These are phyloP conservation scores for Eucalyptus marginata DNA, from an alignment of 345 rosid genomes.

Conservation along the genomic window DNA sequence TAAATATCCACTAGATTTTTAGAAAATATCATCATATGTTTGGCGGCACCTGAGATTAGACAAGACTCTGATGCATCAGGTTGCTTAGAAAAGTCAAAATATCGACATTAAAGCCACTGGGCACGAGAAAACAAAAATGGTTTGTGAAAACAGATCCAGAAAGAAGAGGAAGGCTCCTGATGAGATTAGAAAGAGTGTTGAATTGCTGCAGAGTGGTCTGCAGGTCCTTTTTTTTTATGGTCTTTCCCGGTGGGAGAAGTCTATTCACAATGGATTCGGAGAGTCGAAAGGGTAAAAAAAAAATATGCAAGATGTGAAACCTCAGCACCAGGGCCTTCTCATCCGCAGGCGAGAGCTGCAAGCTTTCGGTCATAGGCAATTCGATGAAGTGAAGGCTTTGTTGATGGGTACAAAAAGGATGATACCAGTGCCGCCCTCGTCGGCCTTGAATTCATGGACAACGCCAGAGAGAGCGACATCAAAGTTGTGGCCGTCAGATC, in stretches of 20 bases:
- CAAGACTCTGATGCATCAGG: conserved; percentile 28
- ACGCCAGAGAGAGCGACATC: too few species aligned
- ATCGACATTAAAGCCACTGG: not conserved
- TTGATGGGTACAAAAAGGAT: too few species aligned
- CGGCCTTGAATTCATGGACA: too few species aligned
- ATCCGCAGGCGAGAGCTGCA: too few species aligned
- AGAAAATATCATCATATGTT: too few species aligned
- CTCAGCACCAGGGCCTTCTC: too few species aligned
- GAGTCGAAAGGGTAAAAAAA: too few species aligned
- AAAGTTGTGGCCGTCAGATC: too few species aligned
- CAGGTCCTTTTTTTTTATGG: conserved; percentile 35
- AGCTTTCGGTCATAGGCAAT: too few species aligned
- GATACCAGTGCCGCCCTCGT: too few species aligned
- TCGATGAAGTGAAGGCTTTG: too few species aligned
- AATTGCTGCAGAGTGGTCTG: conserved; percentile 57
- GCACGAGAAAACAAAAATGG: conserved; percentile 14
- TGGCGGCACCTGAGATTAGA: not conserved
- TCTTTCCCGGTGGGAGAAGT: conserved; percentile 45
- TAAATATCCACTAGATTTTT: not conserved
- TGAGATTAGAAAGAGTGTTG: conserved; percentile 56
- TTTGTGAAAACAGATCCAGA: conserved; percentile 12
- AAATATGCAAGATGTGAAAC: too few species aligned
- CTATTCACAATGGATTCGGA: not conserved
- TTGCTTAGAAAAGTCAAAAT: conserved; percentile 9
- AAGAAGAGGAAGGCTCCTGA: conserved; percentile 83